These are phyloP conservation scores for Dissophora ornata DNA, from an alignment of 192 early-diverging fungal genomes.

Conservation along the genomic window DNA sequence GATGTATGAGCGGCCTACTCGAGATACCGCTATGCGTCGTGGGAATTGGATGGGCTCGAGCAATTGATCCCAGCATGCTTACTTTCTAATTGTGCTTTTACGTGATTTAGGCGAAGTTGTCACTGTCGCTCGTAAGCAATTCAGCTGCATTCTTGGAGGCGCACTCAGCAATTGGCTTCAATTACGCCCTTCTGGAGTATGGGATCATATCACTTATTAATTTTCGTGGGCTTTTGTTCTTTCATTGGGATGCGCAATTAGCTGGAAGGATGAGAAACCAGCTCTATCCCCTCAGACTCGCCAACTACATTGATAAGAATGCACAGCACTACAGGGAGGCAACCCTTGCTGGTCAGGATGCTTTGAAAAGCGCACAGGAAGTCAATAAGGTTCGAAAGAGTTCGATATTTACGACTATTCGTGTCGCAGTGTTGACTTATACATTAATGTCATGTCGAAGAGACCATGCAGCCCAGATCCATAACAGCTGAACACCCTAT, in stretches of 20 bases:
- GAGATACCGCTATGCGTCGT: too few relatives aligned
- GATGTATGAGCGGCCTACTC: too few relatives aligned
- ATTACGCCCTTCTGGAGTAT: too few relatives aligned
- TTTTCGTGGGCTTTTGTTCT: neutral
- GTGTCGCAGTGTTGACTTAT: too few relatives aligned
- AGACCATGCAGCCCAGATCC: too few relatives aligned
- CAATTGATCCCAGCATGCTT: neutral
- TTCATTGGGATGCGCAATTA: slow-evolving; percentile 1
- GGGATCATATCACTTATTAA: too few relatives aligned
- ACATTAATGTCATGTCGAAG: too few relatives aligned
- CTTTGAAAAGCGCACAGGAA: slow-evolving; percentile 34
- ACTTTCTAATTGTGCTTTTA: neutral
- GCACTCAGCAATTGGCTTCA: neutral
- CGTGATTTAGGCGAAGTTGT: slow-evolving; percentile 41
- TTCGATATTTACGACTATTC: too few relatives aligned
- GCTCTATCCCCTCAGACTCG: slow-evolving; percentile 45
- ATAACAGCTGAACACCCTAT: too few relatives aligned
- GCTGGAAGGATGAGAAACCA: slow-evolving; percentile 54
- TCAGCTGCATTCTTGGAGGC: neutral
- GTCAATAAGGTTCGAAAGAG: slow-evolving; percentile 21
- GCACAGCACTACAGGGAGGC: slow-evolving; percentile 29
- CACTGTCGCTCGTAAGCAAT: slow-evolving; percentile 41
- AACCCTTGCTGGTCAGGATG: slow-evolving; percentile 29
- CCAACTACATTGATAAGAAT: slow-evolving; percentile 43
- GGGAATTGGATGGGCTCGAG: too few relatives aligned